Evolutionary conservation across 306 rosid species (phyloP), one percentile per base, ranked within the genome.

Genomic region (Rosa persica): DNA sequence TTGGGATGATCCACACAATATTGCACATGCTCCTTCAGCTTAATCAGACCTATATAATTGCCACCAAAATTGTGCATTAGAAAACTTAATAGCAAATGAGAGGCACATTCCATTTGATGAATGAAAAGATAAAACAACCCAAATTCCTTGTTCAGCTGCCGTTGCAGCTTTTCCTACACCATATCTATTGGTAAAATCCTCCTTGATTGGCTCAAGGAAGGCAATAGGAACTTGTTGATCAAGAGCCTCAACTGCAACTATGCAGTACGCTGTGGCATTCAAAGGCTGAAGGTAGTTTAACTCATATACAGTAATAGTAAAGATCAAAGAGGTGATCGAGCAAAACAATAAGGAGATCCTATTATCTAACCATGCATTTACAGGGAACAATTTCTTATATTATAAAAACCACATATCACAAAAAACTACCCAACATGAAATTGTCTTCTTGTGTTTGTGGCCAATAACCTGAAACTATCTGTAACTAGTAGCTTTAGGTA

Each of bases 21-120:
- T 81, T 87, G 95, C 98, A 93, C 91, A 76, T 93, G 97, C 89
- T 91, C 98, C 88, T 89, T 93, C 86, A 93, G 83, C 81, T 93
- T 93, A 30, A 30, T 30, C 2, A 36, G 93, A 66, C 79, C 97
- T 93, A 78, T 51, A 81, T 34, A 75, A 65, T 39, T 44, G 49
- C 66, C 74, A 73, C 62, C 69, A 76, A 82, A 82, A 1, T 78
- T 70, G 30, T 78, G 55, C 51, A 78, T 67, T 76, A 67, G 80
- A 42, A 70, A 39, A 82, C 15, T 52, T 72, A 42, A 85, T 39
- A 19, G 72, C 48, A 78, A 22, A 78, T 36, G 61, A 73, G 44
- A 16, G 25, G 23, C 13, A 20, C 42, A 10, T 27, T 73, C 38
- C 16, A 20, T 73, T 75, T 30, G n/a, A 75, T 36, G 39, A 11